Percentiles rank a stretch among this genome's conserved stretches.
Evolutionary conservation across 345 rosid species (phyloP).

Genomic region (Fremontodendron californicum): DNA sequence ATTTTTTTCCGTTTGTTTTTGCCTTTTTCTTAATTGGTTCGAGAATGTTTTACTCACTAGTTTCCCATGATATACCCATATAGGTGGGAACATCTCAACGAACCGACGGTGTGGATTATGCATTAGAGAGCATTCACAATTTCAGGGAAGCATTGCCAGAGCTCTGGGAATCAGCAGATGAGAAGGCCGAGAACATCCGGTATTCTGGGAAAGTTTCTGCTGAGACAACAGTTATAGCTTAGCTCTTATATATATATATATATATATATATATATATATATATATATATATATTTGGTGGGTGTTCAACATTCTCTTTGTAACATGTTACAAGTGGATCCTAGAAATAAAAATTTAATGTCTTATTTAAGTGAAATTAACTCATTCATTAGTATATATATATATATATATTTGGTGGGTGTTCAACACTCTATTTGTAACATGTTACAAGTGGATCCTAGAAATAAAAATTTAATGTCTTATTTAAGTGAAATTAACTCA

Average conservation of each 20-base stretch:
- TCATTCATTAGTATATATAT: too few relatives aligned
- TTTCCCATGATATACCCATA: background rate
- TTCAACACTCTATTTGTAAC: background rate
- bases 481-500: too few relatives aligned
- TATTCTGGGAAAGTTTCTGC: slow-evolving; percentile 48
- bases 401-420: background rate
- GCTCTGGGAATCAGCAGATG: slow-evolving; percentile 63
- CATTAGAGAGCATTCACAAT: slow-evolving; percentile 87
- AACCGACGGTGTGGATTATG: slow-evolving; percentile 62
- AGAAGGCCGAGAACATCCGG: slow-evolving; percentile 40
- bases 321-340: background rate
- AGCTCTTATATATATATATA: slow-evolving; percentile 9
- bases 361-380: too few relatives aligned
- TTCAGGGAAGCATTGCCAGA: slow-evolving; percentile 77
- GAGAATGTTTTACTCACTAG: background rate
- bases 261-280: background rate
- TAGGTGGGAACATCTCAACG: slow-evolving; percentile 75
- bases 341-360: background rate
- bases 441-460: background rate
- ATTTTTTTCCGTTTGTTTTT: background rate
- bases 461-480: background rate
- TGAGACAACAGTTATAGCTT: slow-evolving; percentile 63
- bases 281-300: background rate
- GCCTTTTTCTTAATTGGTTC: background rate
- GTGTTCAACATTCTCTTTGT: background rate